These are phyloP conservation scores for Biscutella laevigata DNA, from an alignment of 441 rosid species.

Conservation along the genomic window DNA sequence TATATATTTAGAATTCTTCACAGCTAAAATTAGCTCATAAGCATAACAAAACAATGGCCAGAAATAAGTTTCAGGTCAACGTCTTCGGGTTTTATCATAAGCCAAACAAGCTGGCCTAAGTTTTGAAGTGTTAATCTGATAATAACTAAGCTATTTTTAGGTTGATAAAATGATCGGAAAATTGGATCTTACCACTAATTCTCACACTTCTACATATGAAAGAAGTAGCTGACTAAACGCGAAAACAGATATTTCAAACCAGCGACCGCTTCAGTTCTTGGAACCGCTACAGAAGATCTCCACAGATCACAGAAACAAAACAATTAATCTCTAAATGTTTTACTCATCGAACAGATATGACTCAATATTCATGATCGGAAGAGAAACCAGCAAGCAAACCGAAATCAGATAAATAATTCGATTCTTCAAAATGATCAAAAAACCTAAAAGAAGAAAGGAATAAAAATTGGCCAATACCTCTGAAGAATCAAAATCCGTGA, in stretches of 20 bases:
- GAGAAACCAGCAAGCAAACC: not conserved
- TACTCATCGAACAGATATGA: not conserved
- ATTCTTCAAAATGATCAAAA: constrained; percentile 3
- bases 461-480: constrained; percentile 22
- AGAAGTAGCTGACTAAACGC: not conserved
- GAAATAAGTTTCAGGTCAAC: constrained; percentile 22
- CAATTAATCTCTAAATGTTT: not conserved
- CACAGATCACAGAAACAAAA: not conserved
- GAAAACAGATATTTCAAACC: not conserved
- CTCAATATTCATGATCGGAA: constrained; percentile 2
- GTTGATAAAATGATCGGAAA: not conserved
- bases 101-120: constrained; percentile 14
- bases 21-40: constrained; percentile 18
- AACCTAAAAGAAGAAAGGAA: not conserved
- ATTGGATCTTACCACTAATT: not conserved
- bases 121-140: not conserved
- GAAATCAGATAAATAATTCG: not conserved
- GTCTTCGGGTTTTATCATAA: constrained; percentile 13
- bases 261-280: not conserved
- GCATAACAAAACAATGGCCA: constrained; percentile 23
- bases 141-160: constrained; percentile 3
- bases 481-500: constrained; percentile 6
- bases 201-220: not conserved
- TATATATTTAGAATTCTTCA: constrained; percentile 7
- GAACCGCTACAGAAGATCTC: not conserved